Conservation (phyloP, 495 filamentous ascomycete genomes). For the Aspergillus mulundensis region DNA sequence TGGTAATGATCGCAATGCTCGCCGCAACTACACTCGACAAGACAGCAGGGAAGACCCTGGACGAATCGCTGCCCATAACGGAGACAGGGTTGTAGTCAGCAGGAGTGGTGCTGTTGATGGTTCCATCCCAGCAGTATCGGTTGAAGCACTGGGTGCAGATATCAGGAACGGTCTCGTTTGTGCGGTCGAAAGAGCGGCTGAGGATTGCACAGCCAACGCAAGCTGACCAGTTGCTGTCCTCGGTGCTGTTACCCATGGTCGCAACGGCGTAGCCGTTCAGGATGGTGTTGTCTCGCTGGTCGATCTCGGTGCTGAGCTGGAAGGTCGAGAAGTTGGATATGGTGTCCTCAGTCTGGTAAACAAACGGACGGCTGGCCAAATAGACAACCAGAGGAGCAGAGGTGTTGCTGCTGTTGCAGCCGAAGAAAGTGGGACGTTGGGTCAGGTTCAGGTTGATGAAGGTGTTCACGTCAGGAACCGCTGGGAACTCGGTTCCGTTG, state of each 20-base stretch:
- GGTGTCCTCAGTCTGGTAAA: constrained; percentile 23
- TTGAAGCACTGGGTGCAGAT: constrained; percentile 72
- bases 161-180: constrained; percentile 56
- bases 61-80: constrained; percentile 10
- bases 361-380: constrained; percentile 78
- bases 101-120: constrained; percentile 29
- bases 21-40: constrained; percentile 21
- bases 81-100: constrained; percentile 24
- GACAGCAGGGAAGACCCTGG: constrained; percentile 15
- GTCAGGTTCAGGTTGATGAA: constrained; percentile 84
- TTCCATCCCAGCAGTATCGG: constrained; percentile 70
- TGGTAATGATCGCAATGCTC: constrained; percentile 21
- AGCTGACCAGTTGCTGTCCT: constrained; percentile 63
- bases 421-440: constrained; percentile 82
- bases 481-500: constrained; percentile 80
- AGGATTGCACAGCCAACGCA: constrained; percentile 85
- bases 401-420: constrained; percentile 66
- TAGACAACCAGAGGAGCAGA: constrained; percentile 71
- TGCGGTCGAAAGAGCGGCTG: constrained; percentile 66
- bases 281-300: constrained; percentile 68
- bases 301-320: constrained; percentile 52
- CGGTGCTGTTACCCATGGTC: constrained; percentile 71
- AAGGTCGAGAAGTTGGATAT: constrained; percentile 71
- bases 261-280: constrained; percentile 77
- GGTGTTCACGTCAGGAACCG: constrained; percentile 72